Conservation (phyloP, 768 basidiomycete genomes). For the Serendipita vermifera region DNA sequence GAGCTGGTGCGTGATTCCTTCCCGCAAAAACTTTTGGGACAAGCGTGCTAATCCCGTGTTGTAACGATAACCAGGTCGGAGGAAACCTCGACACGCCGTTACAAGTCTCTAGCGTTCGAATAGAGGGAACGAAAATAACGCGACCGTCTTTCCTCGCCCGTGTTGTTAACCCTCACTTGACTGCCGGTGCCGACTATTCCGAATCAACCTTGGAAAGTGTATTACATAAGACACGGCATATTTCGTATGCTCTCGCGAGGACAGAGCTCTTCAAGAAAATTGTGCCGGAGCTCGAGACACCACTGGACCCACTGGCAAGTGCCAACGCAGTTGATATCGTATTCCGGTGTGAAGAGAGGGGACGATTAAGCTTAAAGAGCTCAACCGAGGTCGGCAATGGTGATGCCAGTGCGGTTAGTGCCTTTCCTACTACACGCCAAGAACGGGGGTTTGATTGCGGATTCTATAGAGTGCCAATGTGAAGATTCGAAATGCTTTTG, state of each 20-base stretch:
- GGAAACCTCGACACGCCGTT: constrained; percentile 53
- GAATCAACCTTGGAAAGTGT: constrained; percentile 44
- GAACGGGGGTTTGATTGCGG: constrained; percentile 13
- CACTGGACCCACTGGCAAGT: constrained; percentile 39
- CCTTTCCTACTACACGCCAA: not conserved
- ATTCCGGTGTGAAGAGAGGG: constrained; percentile 52
- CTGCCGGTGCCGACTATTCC: constrained; percentile 15
- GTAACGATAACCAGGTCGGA: constrained; percentile 38
- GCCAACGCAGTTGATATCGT: constrained; percentile 65
- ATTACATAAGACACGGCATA: constrained; percentile 51
- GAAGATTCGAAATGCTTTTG: constrained; percentile 76
- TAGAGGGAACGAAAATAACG: constrained; percentile 65
- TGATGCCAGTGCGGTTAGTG: constrained; percentile 81
- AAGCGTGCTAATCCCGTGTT: not conserved
- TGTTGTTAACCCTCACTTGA: constrained; percentile 55
- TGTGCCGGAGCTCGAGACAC: constrained; percentile 47
- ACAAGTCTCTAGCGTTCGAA: constrained; percentile 60
- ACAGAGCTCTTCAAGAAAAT: constrained; percentile 69
- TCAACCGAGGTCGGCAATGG: constrained; percentile 87
- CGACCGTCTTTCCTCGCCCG: constrained; percentile 70
- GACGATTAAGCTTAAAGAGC: constrained; percentile 63
- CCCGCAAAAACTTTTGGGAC: not conserved
- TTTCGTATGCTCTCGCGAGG: constrained; percentile 51
- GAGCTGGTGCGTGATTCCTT: constrained; percentile 39
- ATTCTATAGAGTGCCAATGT: constrained; percentile 59